Conservation (phyloP, 352 stramenopile species). For the Globisporangium splendens region DNA sequence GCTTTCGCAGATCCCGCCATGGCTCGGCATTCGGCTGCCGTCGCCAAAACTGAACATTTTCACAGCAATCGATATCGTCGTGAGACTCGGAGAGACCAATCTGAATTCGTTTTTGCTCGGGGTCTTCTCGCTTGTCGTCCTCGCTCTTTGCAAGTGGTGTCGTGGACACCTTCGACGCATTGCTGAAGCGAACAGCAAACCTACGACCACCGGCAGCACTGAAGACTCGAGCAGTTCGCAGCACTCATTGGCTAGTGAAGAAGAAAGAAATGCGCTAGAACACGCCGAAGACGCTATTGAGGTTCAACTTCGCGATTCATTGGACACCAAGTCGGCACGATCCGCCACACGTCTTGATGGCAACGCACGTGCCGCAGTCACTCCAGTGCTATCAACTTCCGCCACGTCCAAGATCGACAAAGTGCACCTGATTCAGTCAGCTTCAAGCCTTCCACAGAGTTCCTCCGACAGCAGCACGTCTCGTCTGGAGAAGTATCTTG, state of each 20-base stretch:
- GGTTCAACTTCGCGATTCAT: slow-evolving; percentile 9
- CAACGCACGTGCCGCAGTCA: neutral
- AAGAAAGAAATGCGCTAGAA: neutral
- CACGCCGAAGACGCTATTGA: slow-evolving; percentile 2
- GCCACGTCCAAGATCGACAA: neutral
- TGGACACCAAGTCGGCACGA: neutral
- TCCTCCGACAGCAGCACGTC: no score
- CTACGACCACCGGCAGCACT: neutral
- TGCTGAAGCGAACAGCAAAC: neutral
- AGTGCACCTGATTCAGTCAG: slow-evolving; percentile 4
- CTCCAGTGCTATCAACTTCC: neutral
- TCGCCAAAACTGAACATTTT: slow-evolving; percentile 48
- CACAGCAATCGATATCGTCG: slow-evolving; percentile 49
- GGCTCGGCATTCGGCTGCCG: slow-evolving; percentile 50
- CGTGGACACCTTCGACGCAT: slow-evolving; percentile 14
- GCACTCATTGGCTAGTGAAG: neutral
- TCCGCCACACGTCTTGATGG: neutral
- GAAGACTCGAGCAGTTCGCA: neutral
- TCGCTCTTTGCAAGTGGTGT: slow-evolving; percentile 34
- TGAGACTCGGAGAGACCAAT: slow-evolving; percentile 47
- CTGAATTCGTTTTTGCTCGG: slow-evolving; percentile 47
- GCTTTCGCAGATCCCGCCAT: slow-evolving; percentile 55
- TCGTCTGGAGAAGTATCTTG: slow-evolving; percentile 8
- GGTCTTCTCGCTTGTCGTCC: slow-evolving; percentile 39
- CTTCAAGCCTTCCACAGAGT: neutral